Evolutionary conservation across 371 early-diverging fungal species (phyloP).

Genomic region (Mortierella sp.): DNA sequence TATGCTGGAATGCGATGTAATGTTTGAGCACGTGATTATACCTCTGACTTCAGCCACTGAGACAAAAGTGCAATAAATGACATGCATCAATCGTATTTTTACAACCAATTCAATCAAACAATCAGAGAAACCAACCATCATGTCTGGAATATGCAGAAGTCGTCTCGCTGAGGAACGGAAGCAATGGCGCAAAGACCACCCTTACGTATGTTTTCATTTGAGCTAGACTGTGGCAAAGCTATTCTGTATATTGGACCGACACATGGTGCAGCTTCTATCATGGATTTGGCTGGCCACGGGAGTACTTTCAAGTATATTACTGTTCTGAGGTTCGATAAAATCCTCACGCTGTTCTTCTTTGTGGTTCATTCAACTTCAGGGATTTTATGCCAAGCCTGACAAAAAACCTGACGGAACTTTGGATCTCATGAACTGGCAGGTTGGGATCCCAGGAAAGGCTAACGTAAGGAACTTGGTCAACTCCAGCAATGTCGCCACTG

Average conservation of each 20-base stretch:
- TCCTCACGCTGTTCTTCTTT: neutral
- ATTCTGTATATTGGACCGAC: neutral
- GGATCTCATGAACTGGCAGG: conserved; percentile 93
- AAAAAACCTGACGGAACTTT: conserved; percentile 86
- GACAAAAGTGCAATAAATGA: neutral
- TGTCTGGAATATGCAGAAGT: conserved; percentile 78
- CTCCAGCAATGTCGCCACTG: neutral
- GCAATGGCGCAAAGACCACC: conserved; percentile 98
- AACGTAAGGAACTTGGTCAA: conserved; percentile 59
- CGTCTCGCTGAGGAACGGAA: conserved; percentile 96
- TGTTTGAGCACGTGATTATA: neutral
- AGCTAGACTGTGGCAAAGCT: neutral
- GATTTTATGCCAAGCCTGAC: conserved; percentile 89
- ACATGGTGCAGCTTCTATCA: too few relatives aligned
- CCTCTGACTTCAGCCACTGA: neutral
- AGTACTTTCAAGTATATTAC: neutral
- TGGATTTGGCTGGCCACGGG: too few relatives aligned
- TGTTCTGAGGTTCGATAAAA: neutral
- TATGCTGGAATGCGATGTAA: too few relatives aligned
- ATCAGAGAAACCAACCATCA: conserved; percentile 7
- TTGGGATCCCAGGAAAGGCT: conserved; percentile 95
- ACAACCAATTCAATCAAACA: conserved; percentile 4
- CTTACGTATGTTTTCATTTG: conserved; percentile 73
- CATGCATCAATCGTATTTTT: neutral
- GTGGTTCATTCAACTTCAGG: conserved; percentile 56